These are phyloP conservation scores for Kodamaea sp. DNA, from an alignment of 1,139 yeast genomes.

Conservation along the genomic window DNA sequence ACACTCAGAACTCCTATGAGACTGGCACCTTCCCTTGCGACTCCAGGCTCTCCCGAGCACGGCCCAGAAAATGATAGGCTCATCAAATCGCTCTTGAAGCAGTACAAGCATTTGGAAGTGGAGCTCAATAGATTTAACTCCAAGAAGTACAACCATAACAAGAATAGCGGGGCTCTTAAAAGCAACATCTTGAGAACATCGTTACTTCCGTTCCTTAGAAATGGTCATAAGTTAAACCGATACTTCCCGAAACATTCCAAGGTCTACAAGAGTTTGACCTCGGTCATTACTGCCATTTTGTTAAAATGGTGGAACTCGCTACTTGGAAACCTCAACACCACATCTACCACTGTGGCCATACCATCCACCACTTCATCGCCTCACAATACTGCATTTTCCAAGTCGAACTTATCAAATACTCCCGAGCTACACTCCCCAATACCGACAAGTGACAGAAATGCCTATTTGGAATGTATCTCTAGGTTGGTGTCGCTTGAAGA, in stretches of 20 bases:
- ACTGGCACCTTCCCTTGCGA: background rate
- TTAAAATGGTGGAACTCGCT: slow-evolving; percentile 69
- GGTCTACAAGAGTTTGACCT: slow-evolving; percentile 36
- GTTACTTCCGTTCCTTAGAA: slow-evolving; percentile 65
- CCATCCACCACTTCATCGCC: slow-evolving; percentile 1
- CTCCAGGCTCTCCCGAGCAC: slow-evolving; percentile 1
- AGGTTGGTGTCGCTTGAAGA: slow-evolving; percentile 64
- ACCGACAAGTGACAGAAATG: slow-evolving; percentile 56
- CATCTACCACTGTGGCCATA: slow-evolving; percentile 18
- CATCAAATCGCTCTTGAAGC: slow-evolving; percentile 34
- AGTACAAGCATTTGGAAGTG: slow-evolving; percentile 46
- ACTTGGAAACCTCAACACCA: slow-evolving; percentile 32
- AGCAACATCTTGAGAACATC: slow-evolving; percentile 68
- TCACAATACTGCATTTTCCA: slow-evolving; percentile 1
- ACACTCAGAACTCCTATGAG: slow-evolving; percentile 1
- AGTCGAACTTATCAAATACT: background rate
- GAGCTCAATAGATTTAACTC: slow-evolving; percentile 50
- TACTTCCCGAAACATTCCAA: slow-evolving; percentile 23
- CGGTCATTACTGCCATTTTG: slow-evolving; percentile 42
- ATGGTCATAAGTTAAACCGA: slow-evolving; percentile 26
- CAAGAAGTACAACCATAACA: slow-evolving; percentile 21
- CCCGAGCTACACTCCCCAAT: slow-evolving; percentile 13
- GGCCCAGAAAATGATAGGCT: slow-evolving; percentile 23
- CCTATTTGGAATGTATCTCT: slow-evolving; percentile 73
- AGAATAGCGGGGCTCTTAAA: slow-evolving; percentile 52